These are phyloP conservation scores for Pestalotiopsis fici DNA, from an alignment of 2,329 filamentous ascomycete genomes.

Conservation along the genomic window DNA sequence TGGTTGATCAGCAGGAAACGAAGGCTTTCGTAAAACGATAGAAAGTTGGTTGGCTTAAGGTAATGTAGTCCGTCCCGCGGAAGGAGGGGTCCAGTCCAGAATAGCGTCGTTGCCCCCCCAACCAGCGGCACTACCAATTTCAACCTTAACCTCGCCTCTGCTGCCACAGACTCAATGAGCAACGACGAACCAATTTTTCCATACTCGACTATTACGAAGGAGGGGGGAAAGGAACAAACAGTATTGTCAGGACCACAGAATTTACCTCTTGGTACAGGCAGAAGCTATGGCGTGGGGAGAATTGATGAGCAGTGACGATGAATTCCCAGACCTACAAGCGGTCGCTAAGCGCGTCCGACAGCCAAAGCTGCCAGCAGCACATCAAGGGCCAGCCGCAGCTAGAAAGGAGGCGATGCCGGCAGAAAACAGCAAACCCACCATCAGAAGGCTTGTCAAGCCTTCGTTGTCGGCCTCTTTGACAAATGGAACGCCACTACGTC, in stretches of 20 bases:
- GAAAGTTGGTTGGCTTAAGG: too few species aligned
- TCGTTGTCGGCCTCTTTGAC: background rate
- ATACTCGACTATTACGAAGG: too few species aligned
- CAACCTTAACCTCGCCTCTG: too few species aligned
- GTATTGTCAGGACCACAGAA: background rate
- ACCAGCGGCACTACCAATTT: background rate
- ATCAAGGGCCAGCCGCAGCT: background rate
- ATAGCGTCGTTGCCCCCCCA: constrained; percentile 3
- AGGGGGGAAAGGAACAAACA: too few species aligned
- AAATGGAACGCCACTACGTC: constrained; percentile 26
- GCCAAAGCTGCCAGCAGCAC: constrained; percentile 6
- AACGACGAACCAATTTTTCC: too few species aligned
- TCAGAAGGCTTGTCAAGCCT: background rate
- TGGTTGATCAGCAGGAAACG: too few species aligned
- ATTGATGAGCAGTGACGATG: constrained; percentile 35
- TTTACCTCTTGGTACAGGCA: constrained; percentile 12
- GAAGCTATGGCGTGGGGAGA: constrained; percentile 15
- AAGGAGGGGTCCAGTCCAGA: constrained; percentile 11
- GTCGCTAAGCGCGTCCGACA: constrained; percentile 25
- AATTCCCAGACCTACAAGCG: constrained; percentile 40
- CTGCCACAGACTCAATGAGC: background rate
- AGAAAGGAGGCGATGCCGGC: constrained; percentile 5
- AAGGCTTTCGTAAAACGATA: background rate
- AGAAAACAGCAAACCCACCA: background rate
- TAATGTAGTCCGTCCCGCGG: constrained; percentile 7